Evolutionary conservation across 2,329 filamentous ascomycete genomes (phyloP), one percentile per base, ranked within the genome.

Genomic region (Leptographium flavum): DNA sequence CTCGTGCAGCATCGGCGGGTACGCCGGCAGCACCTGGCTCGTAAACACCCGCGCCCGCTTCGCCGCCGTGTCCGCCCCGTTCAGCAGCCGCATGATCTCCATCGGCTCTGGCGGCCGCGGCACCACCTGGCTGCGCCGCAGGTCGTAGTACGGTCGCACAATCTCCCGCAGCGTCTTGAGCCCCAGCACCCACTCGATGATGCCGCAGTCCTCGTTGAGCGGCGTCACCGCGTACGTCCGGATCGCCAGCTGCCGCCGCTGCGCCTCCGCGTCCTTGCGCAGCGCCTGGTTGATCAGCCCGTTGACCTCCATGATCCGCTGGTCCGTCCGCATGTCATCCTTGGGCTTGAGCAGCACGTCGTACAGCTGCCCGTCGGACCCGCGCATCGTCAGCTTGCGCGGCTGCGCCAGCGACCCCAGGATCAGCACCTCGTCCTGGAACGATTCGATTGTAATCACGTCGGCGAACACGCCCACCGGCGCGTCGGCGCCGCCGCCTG

Each of bases 221-320:
- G 92, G 93, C 5, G 90, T 94, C 13, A 99, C 93, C 7, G 87
- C 87, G 56, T 99, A 98, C 0, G 92, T 98, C 57, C 88, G 87
- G 63, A 99, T 94, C 60, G 94, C 94, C 45, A 98, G 73, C 52
- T 92, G 84, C 15, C 92, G 78, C 59, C 86, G 83, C 61, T 85
- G 93, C 15, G 87, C 85, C 58, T 95, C 88, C 2, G 88, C 81
- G 56, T 96, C 88, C 50, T 84, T 80, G 58, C 95, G 94, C 46
- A 99, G 66, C 3, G 90, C 87, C 48, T 92, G 76, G 60, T 98
- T 98, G 67, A 98, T 96, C 76, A 96, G 92, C 39, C 83, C 80
- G 60, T 96, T 98, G 69, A 98, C 98, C 59, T 98, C 93, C 88
- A 98, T 98, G 19, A 98, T 78, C 43, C 92, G 86, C 61, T 96